phyloP scores from a whole-genome alignment of 148 eudicot genomes.

The Vaccinium darrowii region DNA sequence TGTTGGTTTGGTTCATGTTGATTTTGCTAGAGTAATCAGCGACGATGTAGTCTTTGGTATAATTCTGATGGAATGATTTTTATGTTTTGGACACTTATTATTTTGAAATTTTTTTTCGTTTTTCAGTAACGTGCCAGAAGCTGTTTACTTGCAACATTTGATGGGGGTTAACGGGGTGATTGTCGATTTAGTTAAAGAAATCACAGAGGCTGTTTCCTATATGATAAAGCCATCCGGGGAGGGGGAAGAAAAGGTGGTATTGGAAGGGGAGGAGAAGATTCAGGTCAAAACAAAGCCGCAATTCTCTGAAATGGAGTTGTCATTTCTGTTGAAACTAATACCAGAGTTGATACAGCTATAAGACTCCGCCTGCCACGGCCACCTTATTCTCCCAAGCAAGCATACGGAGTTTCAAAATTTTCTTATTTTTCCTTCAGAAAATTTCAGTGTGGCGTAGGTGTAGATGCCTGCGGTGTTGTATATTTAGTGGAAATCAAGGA shows the following conservation, averaged over 20 bases:
- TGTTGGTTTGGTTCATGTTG: neutral
- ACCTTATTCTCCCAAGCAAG: neutral
- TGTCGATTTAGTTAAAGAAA: constrained; percentile 68
- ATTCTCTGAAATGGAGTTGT: constrained; percentile 45
- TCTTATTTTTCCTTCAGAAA: neutral
- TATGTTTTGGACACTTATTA: neutral
- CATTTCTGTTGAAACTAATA: constrained; percentile 53
- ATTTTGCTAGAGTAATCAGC: neutral
- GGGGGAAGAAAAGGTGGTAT: constrained; percentile 19
- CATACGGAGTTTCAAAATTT: neutral
- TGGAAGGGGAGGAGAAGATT: constrained; percentile 22
- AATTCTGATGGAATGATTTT: neutral
- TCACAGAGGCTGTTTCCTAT: constrained; percentile 51
- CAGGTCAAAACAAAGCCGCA: constrained; percentile 30
- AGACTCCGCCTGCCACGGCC: neutral
- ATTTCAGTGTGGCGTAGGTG: neutral
- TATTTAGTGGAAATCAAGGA: neutral
- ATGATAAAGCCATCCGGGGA: constrained; percentile 28
- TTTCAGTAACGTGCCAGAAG: constrained; percentile 70
- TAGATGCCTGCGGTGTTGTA: neutral
- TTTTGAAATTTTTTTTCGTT: neutral
- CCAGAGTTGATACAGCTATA: constrained; percentile 49
- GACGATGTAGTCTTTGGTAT: neutral
- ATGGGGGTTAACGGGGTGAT: constrained; percentile 87
- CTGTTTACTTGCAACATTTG: constrained; percentile 73